phyloP scores from a whole-genome alignment of 805 yeast species.

The Candida taoyuanica region DNA sequence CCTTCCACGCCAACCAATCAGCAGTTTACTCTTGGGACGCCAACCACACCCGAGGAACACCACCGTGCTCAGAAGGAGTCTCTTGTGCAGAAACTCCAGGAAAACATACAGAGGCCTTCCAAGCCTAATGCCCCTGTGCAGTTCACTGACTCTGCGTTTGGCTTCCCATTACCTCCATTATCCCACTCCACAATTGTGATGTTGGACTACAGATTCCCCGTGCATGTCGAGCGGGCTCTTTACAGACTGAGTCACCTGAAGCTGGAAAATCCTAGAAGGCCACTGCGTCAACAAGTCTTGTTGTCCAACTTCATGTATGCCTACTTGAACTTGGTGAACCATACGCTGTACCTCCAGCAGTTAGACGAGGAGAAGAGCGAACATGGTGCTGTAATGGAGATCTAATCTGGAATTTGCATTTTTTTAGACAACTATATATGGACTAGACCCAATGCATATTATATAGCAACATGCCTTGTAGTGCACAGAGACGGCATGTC shows the following conservation, averaged over 20 bases:
- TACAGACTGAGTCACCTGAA: constrained; percentile 90
- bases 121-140: constrained; percentile 53
- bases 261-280: constrained; percentile 89
- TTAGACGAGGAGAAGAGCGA: constrained; percentile 33
- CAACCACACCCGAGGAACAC: constrained; percentile 13
- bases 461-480: not conserved
- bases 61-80: constrained; percentile 21
- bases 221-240: constrained; percentile 94
- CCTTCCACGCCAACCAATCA: constrained; percentile 6
- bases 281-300: constrained; percentile 86
- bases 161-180: constrained; percentile 81
- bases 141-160: constrained; percentile 78
- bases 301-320: constrained; percentile 97
- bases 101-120: constrained; percentile 31
- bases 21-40: constrained; percentile 1
- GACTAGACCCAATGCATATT: too few species aligned
- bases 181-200: constrained; percentile 71
- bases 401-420: not conserved
- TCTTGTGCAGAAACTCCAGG: constrained; percentile 26
- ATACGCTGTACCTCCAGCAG: constrained; percentile 75
- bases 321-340: constrained; percentile 89
- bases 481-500: too few species aligned
- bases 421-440: too few species aligned
- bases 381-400: constrained; percentile 1
- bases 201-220: constrained; percentile 84